phyloP scores from a whole-genome alignment of 352 stramenopile genomes.

The Pythium plurisporium region DNA sequence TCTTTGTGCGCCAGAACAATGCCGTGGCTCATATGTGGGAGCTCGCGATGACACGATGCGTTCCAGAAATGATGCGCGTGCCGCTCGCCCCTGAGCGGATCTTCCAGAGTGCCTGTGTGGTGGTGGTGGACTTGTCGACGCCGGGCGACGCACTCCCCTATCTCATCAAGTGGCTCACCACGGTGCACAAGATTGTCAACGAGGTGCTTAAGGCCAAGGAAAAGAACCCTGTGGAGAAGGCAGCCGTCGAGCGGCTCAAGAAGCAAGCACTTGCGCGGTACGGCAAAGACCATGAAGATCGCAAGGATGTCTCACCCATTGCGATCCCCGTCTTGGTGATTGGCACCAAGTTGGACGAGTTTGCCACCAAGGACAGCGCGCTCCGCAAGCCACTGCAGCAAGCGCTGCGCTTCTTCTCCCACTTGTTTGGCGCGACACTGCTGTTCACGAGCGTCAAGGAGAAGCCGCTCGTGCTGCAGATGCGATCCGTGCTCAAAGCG shows the following conservation, averaged over 20 bases:
- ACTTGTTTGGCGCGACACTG: conserved; percentile 83
- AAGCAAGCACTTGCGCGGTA: conserved; percentile 51
- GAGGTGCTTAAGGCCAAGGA: conserved; percentile 62
- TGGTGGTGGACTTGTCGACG: conserved; percentile 81
- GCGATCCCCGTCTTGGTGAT: conserved; percentile 80
- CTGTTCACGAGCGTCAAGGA: conserved; percentile 87
- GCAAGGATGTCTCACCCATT: conserved; percentile 66
- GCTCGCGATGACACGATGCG: conserved; percentile 72
- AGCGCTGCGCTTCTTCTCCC: conserved; percentile 82
- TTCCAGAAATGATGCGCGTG: conserved; percentile 83
- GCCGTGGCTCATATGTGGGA: conserved; percentile 91
- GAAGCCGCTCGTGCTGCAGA: conserved; percentile 69
- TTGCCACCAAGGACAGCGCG: conserved; percentile 82
- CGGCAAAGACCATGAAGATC: conserved; percentile 60
- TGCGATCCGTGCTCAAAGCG: conserved; percentile 56
- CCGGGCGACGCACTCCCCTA: conserved; percentile 76
- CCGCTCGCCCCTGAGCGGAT: conserved; percentile 75
- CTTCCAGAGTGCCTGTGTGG: conserved; percentile 63
- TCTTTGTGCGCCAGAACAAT: conserved; percentile 77
- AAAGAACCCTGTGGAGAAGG: conserved; percentile 63
- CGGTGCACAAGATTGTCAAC: conserved; percentile 43
- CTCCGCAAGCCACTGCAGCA: conserved; percentile 82
- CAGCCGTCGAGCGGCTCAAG: conserved; percentile 43
- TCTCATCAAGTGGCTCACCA: conserved; percentile 75
- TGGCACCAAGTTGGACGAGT: conserved; percentile 88